Base-by-base conservation (phyloP, 495 filamentous ascomycete genomes). In the Neohortaea acidophila region DNA sequence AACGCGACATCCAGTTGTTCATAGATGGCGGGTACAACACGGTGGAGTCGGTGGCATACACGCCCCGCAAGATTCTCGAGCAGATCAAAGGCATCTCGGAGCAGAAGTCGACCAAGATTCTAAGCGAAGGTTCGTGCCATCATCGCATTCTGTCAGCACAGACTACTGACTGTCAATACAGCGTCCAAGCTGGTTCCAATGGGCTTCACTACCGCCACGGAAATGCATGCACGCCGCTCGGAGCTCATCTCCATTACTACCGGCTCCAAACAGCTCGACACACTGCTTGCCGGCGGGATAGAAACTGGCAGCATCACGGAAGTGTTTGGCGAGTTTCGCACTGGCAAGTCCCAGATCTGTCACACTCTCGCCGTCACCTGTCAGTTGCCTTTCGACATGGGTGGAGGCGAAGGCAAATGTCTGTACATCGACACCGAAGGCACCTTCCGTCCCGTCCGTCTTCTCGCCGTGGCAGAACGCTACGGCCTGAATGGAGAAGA, bases 351-450 rank as follows among this genome's bases (percentile, higher is more conserved):
- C 57, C 89, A 97, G 55, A 87, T 97, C 33, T 96, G 91, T 51
- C 91, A 96, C 54, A 97, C 89, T 0, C 72, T 96, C n/a, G 89
- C 91, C 1, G 89, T 97, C 9, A 97, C 91, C 19, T 97, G 89
- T 45, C 89, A 97, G 52, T 55, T 97, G 24, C 89, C 89, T 2
- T 96, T 96, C 52, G 89, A 97, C 52, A 94, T 96, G 91, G 89
- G 89, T 37, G 89, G 89, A 27, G 89, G 91, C 6, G 89, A 97
- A 60, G 89, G 89, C 11, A 97, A 97, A 55, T 96, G 91, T 55
- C 67, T 96, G n/a, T 97, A 96, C 55, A 96, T 97, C 49, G 89
- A 97, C 51, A 96, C 89, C 0, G 89, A 97, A 59, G 89, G 91
- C 37, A 97, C 89, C 5, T 97, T 97, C 53, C 51, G 59, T 36